A percentile compares a stretch with the other conserved stretches of the same genome.
These are phyloP conservation scores for Mesembryanthemum crystallinum DNA, from an alignment of 148 eudicot genomes.

Conservation along the genomic window DNA sequence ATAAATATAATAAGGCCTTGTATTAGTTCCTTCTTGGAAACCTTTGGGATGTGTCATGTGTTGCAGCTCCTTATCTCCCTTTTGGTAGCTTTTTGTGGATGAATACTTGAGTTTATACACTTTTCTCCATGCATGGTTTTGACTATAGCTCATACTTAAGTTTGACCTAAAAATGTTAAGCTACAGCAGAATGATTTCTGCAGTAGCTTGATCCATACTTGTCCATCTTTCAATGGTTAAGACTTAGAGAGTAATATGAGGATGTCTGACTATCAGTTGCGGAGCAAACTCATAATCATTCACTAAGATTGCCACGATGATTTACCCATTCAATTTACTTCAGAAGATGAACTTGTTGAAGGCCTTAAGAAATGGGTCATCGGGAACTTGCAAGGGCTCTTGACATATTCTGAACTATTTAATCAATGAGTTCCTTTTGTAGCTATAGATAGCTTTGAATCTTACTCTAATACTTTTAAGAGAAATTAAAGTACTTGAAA, in stretches of 20 bases:
- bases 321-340: neutral
- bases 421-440: neutral
- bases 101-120: neutral
- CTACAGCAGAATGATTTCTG: neutral
- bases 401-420: neutral
- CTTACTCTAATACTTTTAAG: neutral
- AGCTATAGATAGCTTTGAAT: neutral
- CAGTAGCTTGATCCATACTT: neutral
- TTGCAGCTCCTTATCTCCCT: neutral
- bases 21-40: neutral
- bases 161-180: neutral
- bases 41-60: neutral
- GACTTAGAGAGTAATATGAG: neutral
- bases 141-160: neutral
- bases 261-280: neutral
- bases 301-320: neutral
- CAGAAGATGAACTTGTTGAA: neutral
- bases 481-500: too few relatives aligned
- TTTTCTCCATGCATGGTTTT: neutral
- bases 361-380: neutral
- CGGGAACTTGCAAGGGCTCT: neutral
- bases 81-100: neutral
- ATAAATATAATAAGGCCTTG: neutral
- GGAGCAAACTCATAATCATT: neutral
- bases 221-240: neutral